phyloP scores from a whole-genome alignment of 495 filamentous ascomycete genomes.

The Thermothielavioides terrestris region DNA sequence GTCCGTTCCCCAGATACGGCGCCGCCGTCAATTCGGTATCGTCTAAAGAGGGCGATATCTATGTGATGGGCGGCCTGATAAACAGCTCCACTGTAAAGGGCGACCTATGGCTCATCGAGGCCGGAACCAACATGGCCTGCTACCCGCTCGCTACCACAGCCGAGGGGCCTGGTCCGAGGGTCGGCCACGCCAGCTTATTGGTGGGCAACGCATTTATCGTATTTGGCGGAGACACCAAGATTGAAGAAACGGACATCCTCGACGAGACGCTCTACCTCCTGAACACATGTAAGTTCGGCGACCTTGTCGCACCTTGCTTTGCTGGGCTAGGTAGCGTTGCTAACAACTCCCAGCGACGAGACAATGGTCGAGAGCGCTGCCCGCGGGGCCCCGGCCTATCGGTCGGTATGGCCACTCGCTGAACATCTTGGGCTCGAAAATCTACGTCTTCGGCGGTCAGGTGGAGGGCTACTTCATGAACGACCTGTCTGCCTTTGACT shows the following conservation, averaged over 20 bases:
- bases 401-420: constrained; percentile 95
- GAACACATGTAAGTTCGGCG: constrained; percentile 75
- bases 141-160: constrained; percentile 85
- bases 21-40: constrained; percentile 87
- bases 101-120: constrained; percentile 96
- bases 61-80: constrained; percentile 94
- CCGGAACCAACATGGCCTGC: constrained; percentile 77
- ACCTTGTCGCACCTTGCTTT: background rate
- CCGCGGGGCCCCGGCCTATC: constrained; percentile 69
- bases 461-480: constrained; percentile 98
- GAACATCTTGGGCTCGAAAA: constrained; percentile 91
- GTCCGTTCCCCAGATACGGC: constrained; percentile 94
- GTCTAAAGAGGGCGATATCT: constrained; percentile 95
- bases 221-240: constrained; percentile 96
- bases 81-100: constrained; percentile 92
- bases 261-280: constrained; percentile 95
- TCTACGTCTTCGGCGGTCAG: constrained; percentile 96
- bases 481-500: constrained; percentile 90
- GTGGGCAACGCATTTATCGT: constrained; percentile 99
- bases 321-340: constrained; percentile 13
- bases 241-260: constrained; percentile 80
- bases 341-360: constrained; percentile 61
- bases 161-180: constrained; percentile 90
- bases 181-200: constrained; percentile 88
- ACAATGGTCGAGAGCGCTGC: constrained; percentile 92